phyloP scores from a whole-genome alignment of 1,139 yeast genomes.

The Yamadazyma pseudoaaseri region DNA sequence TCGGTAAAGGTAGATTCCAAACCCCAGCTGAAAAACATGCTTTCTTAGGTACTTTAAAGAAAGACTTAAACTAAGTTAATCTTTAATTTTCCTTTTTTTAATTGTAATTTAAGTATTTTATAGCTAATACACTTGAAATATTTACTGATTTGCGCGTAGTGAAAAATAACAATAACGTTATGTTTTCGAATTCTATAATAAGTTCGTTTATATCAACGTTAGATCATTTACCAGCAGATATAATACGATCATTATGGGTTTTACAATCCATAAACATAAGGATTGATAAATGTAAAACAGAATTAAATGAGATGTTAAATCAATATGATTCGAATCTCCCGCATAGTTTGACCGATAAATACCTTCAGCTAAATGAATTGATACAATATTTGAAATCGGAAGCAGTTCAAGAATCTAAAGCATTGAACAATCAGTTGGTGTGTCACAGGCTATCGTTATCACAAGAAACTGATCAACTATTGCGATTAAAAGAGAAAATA shows the following conservation, averaged over 20 bases:
- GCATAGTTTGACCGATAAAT: constrained; percentile 11
- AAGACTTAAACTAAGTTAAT: constrained; percentile 54
- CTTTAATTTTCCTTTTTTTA: constrained; percentile 2
- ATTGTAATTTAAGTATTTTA: background rate
- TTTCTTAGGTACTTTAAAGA: constrained; percentile 99
- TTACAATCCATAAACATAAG: constrained; percentile 38
- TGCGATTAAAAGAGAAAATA: constrained; percentile 15
- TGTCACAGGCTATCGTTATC: constrained; percentile 29
- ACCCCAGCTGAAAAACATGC: constrained; percentile 99
- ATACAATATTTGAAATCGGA: constrained; percentile 20
- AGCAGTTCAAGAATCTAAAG: constrained; percentile 33
- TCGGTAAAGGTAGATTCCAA: constrained; percentile 99
- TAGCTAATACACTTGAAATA: too few species aligned
- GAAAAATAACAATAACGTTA: too few species aligned
- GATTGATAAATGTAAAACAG: constrained; percentile 21
- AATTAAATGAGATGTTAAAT: constrained; percentile 19
- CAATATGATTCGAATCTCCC: background rate
- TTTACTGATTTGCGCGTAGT: too few species aligned
- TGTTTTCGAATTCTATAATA: constrained; percentile 26
- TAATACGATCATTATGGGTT: constrained; percentile 47
- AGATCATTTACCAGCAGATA: constrained; percentile 48
- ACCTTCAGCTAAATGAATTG: constrained; percentile 13
- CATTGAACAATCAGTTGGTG: constrained; percentile 33
- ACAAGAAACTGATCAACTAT: constrained; percentile 33
- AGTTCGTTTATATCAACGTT: constrained; percentile 45